Conservation (phyloP, 2,329 filamentous ascomycete genomes). For the Cytospora piceae region DNA sequence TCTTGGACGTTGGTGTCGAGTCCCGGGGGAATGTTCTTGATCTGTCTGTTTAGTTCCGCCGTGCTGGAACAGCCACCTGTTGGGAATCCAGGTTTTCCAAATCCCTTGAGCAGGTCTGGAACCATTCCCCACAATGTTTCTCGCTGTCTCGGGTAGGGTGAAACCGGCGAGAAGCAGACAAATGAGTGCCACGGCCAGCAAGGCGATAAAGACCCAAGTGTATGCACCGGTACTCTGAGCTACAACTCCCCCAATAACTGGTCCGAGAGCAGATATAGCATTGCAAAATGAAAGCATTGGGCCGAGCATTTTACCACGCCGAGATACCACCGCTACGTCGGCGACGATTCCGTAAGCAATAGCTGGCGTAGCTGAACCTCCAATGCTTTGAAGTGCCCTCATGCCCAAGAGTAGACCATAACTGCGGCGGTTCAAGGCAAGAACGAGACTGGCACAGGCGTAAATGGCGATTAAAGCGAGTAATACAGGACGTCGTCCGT, state of each 20-base stretch:
- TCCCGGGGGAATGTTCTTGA: constrained; percentile 42
- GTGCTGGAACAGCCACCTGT: constrained; percentile 46
- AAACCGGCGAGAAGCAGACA: constrained; percentile 51
- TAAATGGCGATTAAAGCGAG: constrained; percentile 59
- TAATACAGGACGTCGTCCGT: constrained; percentile 60
- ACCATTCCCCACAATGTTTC: constrained; percentile 59
- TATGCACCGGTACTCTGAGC: constrained; percentile 47
- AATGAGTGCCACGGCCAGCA: constrained; percentile 51
- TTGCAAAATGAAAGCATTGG: constrained; percentile 59
- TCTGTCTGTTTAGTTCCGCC: constrained; percentile 49
- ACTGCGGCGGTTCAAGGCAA: constrained; percentile 54
- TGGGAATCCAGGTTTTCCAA: constrained; percentile 52
- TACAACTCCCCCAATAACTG: constrained; percentile 28
- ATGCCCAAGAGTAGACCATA: constrained; percentile 59
- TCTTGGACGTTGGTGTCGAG: neutral
- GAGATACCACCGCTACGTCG: constrained; percentile 65
- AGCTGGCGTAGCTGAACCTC: constrained; percentile 66
- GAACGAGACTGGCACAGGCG: constrained; percentile 55
- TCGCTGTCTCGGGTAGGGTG: constrained; percentile 55
- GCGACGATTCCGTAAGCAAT: constrained; percentile 69
- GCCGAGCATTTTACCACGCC: constrained; percentile 71
- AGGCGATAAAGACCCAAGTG: constrained; percentile 63
- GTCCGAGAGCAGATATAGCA: constrained; percentile 40
- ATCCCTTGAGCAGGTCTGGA: constrained; percentile 54
- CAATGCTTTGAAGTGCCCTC: constrained; percentile 60